A percentile compares a stretch with the other conserved stretches of the same genome.
Conservation (phyloP, 345 rosid species). For the Arabidopsis suecica region DNA sequence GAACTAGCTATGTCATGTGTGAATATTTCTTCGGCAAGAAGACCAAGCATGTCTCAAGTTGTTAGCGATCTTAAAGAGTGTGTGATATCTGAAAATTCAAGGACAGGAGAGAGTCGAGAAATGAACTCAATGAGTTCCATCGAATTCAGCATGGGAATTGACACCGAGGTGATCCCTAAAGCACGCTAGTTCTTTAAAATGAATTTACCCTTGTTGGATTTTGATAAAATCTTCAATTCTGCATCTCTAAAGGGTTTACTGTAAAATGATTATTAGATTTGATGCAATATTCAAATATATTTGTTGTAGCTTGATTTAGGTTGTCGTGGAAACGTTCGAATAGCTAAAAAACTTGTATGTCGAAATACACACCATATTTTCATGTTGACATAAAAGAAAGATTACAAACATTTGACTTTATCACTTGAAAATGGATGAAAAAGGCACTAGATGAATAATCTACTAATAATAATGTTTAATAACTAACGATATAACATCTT, state of each 20-base stretch:
- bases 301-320: neutral
- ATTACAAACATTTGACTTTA: too few species aligned
- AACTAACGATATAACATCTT: too few species aligned
- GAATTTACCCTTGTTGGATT: neutral
- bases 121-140: constrained; percentile 12
- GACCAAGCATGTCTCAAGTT: constrained; percentile 27
- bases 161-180: constrained; percentile 25
- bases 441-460: too few species aligned
- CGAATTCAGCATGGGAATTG: neutral
- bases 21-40: neutral
- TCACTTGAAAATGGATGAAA: too few species aligned
- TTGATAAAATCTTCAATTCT: neutral
- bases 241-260: neutral
- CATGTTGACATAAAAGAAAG: too few species aligned
- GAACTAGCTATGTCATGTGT: constrained; percentile 28
- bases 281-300: neutral
- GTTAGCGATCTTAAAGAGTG: neutral
- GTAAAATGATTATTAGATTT: neutral
- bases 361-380: neutral
- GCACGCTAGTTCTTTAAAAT: constrained; percentile 29
- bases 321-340: neutral
- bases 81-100: neutral
- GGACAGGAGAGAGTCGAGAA: constrained; percentile 19
- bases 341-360: neutral
- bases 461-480: too few species aligned